These are phyloP conservation scores for Xylariaceae sp. DNA, from an alignment of 2,329 filamentous ascomycete genomes.

Conservation along the genomic window DNA sequence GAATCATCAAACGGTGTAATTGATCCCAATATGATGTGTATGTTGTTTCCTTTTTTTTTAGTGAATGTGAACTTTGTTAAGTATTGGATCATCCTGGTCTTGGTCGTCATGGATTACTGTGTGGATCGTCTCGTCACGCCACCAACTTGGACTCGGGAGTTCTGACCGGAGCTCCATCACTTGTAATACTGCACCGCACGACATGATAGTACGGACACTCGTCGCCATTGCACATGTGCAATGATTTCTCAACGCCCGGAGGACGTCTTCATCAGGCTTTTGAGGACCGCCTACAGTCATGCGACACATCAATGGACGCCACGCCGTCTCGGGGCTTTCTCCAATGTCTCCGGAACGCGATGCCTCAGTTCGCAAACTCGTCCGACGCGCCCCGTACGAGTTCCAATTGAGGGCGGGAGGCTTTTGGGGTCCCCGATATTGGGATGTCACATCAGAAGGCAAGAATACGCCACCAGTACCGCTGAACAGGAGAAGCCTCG, in stretches of 20 bases:
- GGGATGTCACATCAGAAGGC: slow-evolving; percentile 2
- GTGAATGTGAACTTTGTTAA: no score
- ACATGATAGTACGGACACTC: slow-evolving; percentile 17
- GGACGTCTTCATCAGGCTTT: slow-evolving; percentile 27
- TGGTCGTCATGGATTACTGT: not conserved
- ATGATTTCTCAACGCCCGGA: slow-evolving; percentile 29
- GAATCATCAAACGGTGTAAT: no score
- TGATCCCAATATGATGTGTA: no score
- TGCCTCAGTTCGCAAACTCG: slow-evolving; percentile 18
- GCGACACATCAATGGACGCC: slow-evolving; percentile 9
- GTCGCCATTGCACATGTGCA: slow-evolving; percentile 16
- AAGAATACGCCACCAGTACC: slow-evolving; percentile 18
- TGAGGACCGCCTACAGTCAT: slow-evolving; percentile 26
- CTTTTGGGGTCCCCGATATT: not conserved
- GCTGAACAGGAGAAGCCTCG: slow-evolving; percentile 21
- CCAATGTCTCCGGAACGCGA: slow-evolving; percentile 16
- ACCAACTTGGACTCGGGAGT: not conserved
- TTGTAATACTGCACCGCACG: not conserved
- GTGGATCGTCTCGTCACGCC: slow-evolving; percentile 1
- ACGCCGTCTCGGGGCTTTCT: slow-evolving; percentile 13
- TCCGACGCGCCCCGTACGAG: slow-evolving; percentile 1
- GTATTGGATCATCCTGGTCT: not conserved
- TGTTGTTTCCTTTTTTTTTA: no score
- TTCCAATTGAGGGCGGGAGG: slow-evolving; percentile 8
- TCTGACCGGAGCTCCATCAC: not conserved